phyloP scores from a whole-genome alignment of 1,284 basidiomycete genomes.

The Gymnopus androsaceus region DNA sequence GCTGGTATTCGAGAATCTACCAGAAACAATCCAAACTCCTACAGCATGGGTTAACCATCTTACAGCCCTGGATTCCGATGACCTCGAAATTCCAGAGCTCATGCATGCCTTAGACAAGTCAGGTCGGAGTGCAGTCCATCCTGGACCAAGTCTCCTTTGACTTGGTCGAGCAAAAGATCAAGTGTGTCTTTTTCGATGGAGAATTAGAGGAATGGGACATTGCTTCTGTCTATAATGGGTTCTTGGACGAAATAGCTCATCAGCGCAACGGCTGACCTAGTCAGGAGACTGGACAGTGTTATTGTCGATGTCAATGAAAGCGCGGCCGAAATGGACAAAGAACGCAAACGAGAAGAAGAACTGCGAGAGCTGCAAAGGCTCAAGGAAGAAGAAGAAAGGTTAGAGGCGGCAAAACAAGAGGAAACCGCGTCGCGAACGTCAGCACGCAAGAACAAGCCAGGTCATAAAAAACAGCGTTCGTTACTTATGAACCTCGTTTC shows the following conservation, averaged over 20 bases:
- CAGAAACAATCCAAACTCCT: conserved; percentile 49
- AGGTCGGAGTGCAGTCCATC: conserved; percentile 55
- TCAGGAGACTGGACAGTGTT: conserved; percentile 44
- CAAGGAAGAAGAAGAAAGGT: conserved; percentile 17
- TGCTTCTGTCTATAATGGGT: conserved; percentile 19
- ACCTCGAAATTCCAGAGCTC: conserved; percentile 57
- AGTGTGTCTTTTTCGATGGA: conserved; percentile 61
- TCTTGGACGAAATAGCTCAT: not conserved
- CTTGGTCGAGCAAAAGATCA: conserved; percentile 44
- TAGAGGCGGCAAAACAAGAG: conserved; percentile 13
- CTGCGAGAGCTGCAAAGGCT: conserved; percentile 24
- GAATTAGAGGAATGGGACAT: conserved; percentile 50
- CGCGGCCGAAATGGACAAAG: conserved; percentile 38
- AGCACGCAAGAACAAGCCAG: conserved; percentile 28
- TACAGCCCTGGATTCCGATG: conserved; percentile 49
- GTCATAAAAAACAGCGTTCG: conserved; percentile 63
- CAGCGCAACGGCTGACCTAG: conserved; percentile 3
- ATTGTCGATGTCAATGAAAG: conserved; percentile 54
- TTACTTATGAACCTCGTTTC: conserved; percentile 68
- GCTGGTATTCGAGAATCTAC: conserved; percentile 58
- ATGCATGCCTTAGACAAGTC: conserved; percentile 68
- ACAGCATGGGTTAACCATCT: conserved; percentile 60
- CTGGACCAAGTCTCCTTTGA: conserved; percentile 64
- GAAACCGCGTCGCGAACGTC: not conserved
- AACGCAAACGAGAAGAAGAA: conserved; percentile 35